Base-by-base conservation (phyloP, 495 filamentous ascomycete genomes). In the Penicillium coprophilum region DNA sequence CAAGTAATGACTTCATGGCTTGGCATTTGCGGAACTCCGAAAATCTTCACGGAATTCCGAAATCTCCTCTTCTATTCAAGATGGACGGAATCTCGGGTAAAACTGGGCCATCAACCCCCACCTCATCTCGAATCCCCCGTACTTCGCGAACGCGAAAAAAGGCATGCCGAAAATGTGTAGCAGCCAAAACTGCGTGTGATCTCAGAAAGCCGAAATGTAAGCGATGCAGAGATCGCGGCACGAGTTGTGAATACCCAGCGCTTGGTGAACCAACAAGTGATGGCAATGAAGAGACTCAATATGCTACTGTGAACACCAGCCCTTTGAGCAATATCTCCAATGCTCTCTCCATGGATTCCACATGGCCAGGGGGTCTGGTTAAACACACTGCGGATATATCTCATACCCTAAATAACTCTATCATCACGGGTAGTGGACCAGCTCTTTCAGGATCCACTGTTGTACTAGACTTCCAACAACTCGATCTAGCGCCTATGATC, bases 131-230 rank as follows among this genome's bases (percentile, higher is more conserved):
- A 15, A 3, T 13, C 7, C 19, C 17, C 15, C 15, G 46, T n/a
- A 49, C 19, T 20, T n/a, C 46, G 1, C 19, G 34, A 24, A 67
- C 46, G 1, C 19, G 34, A 24, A 67, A 73, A 53, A 77, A 75
- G 52, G 60, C 71, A 15, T 79, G 75, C 53, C 61, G 61, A 28
- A 64, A 53, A 32, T 79, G 76, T 57, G 67, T 67, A 9, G 59
- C 15, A 20, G 66, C 71, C 19, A 79, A 77, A 57, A 61, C 70
- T 17, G 64, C 66, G 38, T 79, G 76, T 46, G 62, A 68, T 47
- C 60, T 75, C 8, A 56, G 64, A 28, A 65, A 62, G 19, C 76
- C 75, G 8, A 57, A 24, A 40, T 79, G 75, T 55, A 62, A 69
- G 17, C 68, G 75, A 34, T 79, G 76, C 51, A 36, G 47, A n/a